Evolutionary conservation across 768 basidiomycete genomes (phyloP).

Genomic region (Pleurotus platypus): DNA sequence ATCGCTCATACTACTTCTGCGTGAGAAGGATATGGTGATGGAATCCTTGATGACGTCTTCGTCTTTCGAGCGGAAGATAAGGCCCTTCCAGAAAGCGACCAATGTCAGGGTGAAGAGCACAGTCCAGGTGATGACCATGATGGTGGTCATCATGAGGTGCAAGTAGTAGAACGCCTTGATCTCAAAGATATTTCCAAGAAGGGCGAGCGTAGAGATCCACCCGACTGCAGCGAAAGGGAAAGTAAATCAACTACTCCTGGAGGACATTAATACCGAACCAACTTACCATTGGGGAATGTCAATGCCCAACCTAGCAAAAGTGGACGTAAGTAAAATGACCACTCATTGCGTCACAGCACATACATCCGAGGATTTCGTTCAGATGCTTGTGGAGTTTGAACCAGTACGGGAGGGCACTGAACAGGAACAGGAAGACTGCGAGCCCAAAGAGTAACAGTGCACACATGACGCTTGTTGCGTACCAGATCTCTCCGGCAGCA

Average conservation of each 20-base stretch:
- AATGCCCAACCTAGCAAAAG: conserved; percentile 34
- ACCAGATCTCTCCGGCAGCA: conserved; percentile 42
- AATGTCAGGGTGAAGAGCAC: conserved; percentile 38
- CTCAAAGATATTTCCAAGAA: conserved; percentile 38
- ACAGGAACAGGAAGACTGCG: conserved; percentile 43
- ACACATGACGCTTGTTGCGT: conserved; percentile 32
- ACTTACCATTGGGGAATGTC: conserved; percentile 41
- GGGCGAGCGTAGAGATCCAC: conserved; percentile 39
- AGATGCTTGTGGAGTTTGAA: conserved; percentile 45
- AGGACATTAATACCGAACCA: not conserved
- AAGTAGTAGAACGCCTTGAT: conserved; percentile 33
- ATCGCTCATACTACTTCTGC: not conserved
- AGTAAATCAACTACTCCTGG: not conserved
- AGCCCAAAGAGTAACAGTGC: conserved; percentile 41
- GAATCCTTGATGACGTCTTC: conserved; percentile 40
- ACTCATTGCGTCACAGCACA: conserved; percentile 10
- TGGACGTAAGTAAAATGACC: no score
- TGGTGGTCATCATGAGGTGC: conserved; percentile 35
- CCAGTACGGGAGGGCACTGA: conserved; percentile 43
- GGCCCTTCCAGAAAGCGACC: conserved; percentile 37
- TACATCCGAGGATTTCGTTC: conserved; percentile 43
- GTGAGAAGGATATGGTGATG: conserved; percentile 1
- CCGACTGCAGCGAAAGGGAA: conserved; percentile 24
- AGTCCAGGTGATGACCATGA: conserved; percentile 36
- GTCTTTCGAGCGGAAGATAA: conserved; percentile 37